A percentile compares a stretch with the other conserved stretches of the same genome.
Conservation (phyloP, 2,329 filamentous ascomycete genomes). For the Aspergillus tamarii region DNA sequence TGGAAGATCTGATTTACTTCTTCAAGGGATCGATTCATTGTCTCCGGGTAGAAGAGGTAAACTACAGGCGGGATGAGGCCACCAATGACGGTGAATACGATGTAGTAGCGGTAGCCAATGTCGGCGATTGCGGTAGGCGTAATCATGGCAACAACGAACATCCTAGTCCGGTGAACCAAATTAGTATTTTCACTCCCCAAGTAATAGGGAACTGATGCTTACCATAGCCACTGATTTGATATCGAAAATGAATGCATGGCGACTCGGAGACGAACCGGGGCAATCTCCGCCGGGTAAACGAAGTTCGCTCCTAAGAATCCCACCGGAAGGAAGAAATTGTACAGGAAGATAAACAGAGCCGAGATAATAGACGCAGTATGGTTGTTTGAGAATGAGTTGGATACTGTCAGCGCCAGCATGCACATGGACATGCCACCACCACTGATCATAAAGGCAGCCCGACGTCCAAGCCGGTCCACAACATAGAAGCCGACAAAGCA, state of each 20-base stretch:
- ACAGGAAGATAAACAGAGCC: constrained; percentile 24
- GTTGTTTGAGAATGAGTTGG: constrained; percentile 16
- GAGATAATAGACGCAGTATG: constrained; percentile 13
- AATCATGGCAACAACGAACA: constrained; percentile 26
- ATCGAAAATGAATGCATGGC: constrained; percentile 20
- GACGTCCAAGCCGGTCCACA: constrained; percentile 24
- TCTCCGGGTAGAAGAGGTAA: constrained; percentile 29
- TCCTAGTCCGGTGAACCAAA: constrained; percentile 10
- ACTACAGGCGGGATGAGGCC: constrained; percentile 16
- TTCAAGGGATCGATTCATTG: constrained; percentile 23
- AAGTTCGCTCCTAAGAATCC: constrained; percentile 25
- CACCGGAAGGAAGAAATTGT: constrained; percentile 25
- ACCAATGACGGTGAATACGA: constrained; percentile 23
- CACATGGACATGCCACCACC: constrained; percentile 22
- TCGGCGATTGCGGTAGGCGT: constrained; percentile 23
- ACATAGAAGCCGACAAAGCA: constrained; percentile 21
- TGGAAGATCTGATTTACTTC: constrained; percentile 24
- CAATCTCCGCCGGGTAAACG: constrained; percentile 25
- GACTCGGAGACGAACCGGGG: constrained; percentile 22
- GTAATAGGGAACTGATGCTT: constrained; percentile 29
- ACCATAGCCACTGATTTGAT: constrained; percentile 23
- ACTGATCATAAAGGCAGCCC: constrained; percentile 23
- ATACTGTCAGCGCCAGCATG: constrained; percentile 21
- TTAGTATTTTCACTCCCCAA: neutral
- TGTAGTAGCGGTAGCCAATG: constrained; percentile 24